Conservation (phyloP, 345 rosid species). For the Clarkia xantiana region DNA sequence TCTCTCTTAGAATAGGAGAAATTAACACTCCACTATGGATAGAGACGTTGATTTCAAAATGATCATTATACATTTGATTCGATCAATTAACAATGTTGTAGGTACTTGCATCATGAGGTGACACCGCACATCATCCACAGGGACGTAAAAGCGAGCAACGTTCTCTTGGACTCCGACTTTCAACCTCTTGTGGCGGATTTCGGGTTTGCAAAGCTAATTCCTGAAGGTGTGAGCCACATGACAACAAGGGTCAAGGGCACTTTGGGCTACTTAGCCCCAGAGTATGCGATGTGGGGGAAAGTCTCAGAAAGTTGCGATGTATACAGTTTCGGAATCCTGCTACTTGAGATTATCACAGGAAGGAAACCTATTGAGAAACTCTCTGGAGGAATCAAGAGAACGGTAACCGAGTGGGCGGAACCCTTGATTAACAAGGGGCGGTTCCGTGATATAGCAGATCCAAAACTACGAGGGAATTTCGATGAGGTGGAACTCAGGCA, state of each 20-base stretch:
- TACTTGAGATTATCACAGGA: constrained; percentile 59
- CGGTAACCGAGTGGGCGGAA: constrained; percentile 74
- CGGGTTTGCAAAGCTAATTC: constrained; percentile 71
- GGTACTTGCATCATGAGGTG: constrained; percentile 62
- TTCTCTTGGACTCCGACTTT: constrained; percentile 58
- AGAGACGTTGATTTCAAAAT: no score
- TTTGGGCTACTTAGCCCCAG: constrained; percentile 71
- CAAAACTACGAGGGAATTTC: constrained; percentile 43
- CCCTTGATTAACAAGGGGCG: constrained; percentile 35
- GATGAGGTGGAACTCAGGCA: constrained; percentile 51
- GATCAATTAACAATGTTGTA: not conserved
- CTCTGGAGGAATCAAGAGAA: constrained; percentile 47
- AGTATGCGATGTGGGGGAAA: constrained; percentile 74
- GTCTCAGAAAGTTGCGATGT: constrained; percentile 79
- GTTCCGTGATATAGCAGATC: constrained; percentile 63
- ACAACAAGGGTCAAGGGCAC: constrained; percentile 65
- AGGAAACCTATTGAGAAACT: constrained; percentile 63
- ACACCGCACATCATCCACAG: constrained; percentile 40
- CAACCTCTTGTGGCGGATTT: constrained; percentile 83
- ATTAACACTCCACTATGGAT: no score
- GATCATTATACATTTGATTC: no score
- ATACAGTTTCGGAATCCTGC: constrained; percentile 71
- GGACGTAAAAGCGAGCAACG: constrained; percentile 31
- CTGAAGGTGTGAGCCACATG: constrained; percentile 68
- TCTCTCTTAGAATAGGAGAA: no score